Percentiles rank a stretch among this genome's conserved stretches.
Conservation (phyloP, 2,329 filamentous ascomycete genomes). For the Arthrobotrys entomopaga region DNA sequence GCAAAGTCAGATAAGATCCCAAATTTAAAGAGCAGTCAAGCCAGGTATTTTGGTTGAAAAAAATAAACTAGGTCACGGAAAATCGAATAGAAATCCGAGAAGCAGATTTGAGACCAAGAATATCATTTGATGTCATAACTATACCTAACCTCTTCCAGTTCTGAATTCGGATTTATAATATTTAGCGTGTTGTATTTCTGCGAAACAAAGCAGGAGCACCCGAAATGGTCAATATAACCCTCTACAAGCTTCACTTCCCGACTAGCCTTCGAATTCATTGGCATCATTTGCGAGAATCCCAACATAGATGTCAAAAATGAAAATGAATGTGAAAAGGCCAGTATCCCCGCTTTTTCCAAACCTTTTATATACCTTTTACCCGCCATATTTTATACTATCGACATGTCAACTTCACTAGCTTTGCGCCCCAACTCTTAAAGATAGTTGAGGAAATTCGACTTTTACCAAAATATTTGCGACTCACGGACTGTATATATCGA, state of each 20-base stretch:
- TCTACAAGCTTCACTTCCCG: constrained; percentile 32
- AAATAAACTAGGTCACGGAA: too few species aligned
- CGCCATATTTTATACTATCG: neutral
- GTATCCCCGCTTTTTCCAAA: constrained; percentile 31
- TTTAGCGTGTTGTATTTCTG: constrained; percentile 73
- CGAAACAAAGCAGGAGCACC: constrained; percentile 28
- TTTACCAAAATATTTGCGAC: neutral
- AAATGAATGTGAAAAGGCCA: neutral
- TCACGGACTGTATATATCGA: neutral
- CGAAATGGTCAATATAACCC: constrained; percentile 30
- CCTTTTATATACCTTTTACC: neutral
- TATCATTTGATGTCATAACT: constrained; percentile 73
- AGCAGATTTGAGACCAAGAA: constrained; percentile 71
- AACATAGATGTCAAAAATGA: neutral
- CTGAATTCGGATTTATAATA: constrained; percentile 68
- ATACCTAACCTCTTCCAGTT: constrained; percentile 64
- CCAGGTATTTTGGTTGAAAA: too few species aligned
- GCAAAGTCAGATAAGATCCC: too few species aligned
- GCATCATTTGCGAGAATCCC: constrained; percentile 10
- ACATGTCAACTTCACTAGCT: too few species aligned
- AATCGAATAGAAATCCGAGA: constrained; percentile 67
- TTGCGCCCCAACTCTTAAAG: too few species aligned
- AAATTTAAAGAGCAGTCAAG: too few species aligned
- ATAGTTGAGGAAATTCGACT: neutral
- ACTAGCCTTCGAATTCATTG: constrained; percentile 2